A percentile compares a stretch with the other conserved stretches of the same genome.
Evolutionary conservation across 2,329 filamentous ascomycete species (phyloP).

Genomic region (Claviceps digitariae): DNA sequence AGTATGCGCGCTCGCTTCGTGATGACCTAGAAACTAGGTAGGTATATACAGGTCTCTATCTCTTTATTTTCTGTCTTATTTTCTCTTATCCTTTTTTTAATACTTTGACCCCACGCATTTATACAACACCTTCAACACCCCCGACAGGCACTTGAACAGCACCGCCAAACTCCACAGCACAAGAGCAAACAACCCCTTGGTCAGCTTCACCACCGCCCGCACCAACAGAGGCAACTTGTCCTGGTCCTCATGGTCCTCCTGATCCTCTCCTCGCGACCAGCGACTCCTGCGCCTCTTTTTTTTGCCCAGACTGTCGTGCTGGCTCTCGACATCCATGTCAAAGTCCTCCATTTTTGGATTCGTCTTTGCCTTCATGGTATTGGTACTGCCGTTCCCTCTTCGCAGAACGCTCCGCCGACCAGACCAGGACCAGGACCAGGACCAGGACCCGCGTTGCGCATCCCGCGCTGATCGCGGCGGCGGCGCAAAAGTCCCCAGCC

Average conservation of each 20-base stretch:
- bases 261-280: slow-evolving; percentile 15
- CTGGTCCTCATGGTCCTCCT: slow-evolving; percentile 7
- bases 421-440: slow-evolving; percentile 5
- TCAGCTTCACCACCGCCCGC: slow-evolving; percentile 34
- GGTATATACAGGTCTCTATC: background rate
- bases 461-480: slow-evolving; percentile 28
- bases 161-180: slow-evolving; percentile 45
- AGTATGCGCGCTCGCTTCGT: background rate
- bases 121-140: slow-evolving; percentile 36
- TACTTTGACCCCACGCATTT: slow-evolving; percentile 35
- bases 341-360: slow-evolving; percentile 35
- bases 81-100: slow-evolving; percentile 6
- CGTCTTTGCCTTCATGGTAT: background rate
- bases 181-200: slow-evolving; percentile 41
- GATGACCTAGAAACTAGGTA: background rate
- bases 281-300: slow-evolving; percentile 23
- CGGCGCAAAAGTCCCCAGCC: slow-evolving; percentile 43
- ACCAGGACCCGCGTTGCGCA: background rate
- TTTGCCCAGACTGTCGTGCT: slow-evolving; percentile 31
- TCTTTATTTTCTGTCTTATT: background rate
- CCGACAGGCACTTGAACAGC: slow-evolving; percentile 37
- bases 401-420: slow-evolving; percentile 18
- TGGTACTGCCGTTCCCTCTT: slow-evolving; percentile 16
- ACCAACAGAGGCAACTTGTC: slow-evolving; percentile 37
- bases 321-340: slow-evolving; percentile 50